Evolutionary conservation across 768 basidiomycete species (phyloP).

Genomic region (Lentinula aciculospora): DNA sequence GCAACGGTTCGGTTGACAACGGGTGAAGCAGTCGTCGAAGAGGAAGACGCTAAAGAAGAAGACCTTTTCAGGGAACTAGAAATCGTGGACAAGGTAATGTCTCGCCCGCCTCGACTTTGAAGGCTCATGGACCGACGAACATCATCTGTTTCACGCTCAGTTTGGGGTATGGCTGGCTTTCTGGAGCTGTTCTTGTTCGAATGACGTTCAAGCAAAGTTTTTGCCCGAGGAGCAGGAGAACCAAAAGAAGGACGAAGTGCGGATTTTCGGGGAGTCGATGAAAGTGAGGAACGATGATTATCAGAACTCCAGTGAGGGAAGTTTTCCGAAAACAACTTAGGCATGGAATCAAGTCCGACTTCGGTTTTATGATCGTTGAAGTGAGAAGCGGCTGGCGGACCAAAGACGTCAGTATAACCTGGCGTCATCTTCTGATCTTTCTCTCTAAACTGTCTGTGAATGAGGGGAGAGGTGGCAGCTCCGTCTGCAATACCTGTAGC

Average conservation of each 20-base stretch:
- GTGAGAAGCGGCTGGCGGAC: not conserved
- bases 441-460: not conserved
- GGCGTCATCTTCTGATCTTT: not conserved
- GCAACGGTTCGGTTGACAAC: not conserved
- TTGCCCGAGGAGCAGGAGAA: not conserved
- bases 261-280: not conserved
- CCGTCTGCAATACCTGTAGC: not conserved
- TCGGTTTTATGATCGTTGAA: not conserved
- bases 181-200: not conserved
- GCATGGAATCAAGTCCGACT: not conserved
- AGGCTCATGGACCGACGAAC: not conserved
- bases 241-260: not conserved
- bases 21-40: not conserved
- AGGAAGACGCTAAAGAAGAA: not conserved
- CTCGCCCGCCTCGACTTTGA: not conserved
- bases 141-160: not conserved
- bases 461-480: not conserved
- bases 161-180: not conserved
- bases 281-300: not conserved
- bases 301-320: not conserved
- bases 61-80: not conserved
- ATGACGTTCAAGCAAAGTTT: no score
- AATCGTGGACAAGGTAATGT: not conserved
- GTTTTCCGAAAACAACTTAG: not conserved
- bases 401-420: not conserved